A percentile compares a stretch with the other conserved stretches of the same genome.
These are phyloP conservation scores for Dentipellis fragilis DNA, from an alignment of 768 basidiomycete species.

Conservation along the genomic window DNA sequence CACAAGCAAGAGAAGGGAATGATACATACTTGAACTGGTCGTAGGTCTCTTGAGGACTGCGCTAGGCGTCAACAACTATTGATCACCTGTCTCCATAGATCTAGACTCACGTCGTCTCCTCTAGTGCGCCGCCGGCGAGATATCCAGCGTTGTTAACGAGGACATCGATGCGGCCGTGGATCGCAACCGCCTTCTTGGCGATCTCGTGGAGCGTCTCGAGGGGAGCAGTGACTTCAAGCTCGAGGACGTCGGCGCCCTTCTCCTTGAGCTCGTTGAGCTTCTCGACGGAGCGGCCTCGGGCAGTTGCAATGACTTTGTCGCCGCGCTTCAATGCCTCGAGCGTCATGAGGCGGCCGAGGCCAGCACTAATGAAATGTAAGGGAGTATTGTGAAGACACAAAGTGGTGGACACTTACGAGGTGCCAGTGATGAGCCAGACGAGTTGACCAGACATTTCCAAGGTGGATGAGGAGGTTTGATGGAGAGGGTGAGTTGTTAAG, in stretches of 20 bases:
- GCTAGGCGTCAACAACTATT: not conserved
- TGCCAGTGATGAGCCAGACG: slow-evolving; percentile 18
- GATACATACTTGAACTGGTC: slow-evolving; percentile 12
- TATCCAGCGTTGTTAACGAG: slow-evolving; percentile 11
- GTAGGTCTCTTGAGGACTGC: slow-evolving; percentile 15
- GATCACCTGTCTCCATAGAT: not conserved
- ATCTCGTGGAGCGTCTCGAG: slow-evolving; percentile 11
- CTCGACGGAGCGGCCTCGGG: slow-evolving; percentile 3
- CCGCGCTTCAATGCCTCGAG: slow-evolving; percentile 10
- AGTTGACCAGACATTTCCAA: not conserved
- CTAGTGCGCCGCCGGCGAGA: slow-evolving; percentile 10
- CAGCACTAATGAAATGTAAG: not conserved
- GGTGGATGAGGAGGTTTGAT: not conserved
- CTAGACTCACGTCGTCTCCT: slow-evolving; percentile 12
- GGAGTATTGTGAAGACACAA: not conserved
- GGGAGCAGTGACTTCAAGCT: slow-evolving; percentile 18
- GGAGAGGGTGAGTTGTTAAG: not conserved
- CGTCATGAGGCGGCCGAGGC: slow-evolving; percentile 8
- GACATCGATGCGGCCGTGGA: slow-evolving; percentile 14
- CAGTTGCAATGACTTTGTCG: slow-evolving; percentile 15
- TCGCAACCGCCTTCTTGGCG: slow-evolving; percentile 14
- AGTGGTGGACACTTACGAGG: slow-evolving; percentile 16
- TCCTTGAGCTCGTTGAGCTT: slow-evolving; percentile 22
- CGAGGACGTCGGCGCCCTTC: slow-evolving; percentile 17
- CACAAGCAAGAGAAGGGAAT: not conserved